Percentiles rank a stretch among this genome's conserved stretches.
Conservation (phyloP, 331 rosid genomes). For the Spiraea crenata region DNA sequence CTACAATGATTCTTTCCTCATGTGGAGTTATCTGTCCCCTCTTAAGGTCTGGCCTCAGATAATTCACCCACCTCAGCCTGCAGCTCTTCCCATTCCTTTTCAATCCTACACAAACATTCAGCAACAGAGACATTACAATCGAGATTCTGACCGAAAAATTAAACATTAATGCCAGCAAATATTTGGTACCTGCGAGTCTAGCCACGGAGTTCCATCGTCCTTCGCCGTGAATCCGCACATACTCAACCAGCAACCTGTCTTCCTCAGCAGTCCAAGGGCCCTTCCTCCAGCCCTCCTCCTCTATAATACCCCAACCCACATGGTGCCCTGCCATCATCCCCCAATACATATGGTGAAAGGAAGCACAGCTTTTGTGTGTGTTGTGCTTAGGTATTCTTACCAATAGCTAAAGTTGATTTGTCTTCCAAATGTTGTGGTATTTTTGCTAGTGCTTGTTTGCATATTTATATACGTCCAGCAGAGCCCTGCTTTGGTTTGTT, state of each 20-base stretch:
- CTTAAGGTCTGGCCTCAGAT: conserved; percentile 89
- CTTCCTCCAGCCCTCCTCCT: conserved; percentile 86
- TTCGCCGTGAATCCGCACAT: conserved; percentile 87
- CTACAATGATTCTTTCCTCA: conserved; percentile 79
- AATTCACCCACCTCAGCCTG: conserved; percentile 96
- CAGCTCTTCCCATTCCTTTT: conserved; percentile 96
- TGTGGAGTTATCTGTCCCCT: conserved; percentile 92
- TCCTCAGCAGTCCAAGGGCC: conserved; percentile 99
- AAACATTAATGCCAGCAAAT: neutral
- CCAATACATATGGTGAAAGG: conserved; percentile 41
- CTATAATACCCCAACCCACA: conserved; percentile 60
- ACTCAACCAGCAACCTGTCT: conserved; percentile 75
- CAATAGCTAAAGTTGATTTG: conserved; percentile 7
- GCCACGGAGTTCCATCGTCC: conserved; percentile 99
- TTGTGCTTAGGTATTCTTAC: conserved; percentile 4
- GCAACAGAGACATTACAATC: neutral
- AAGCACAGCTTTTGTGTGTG: neutral
- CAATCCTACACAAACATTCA: conserved; percentile 47
- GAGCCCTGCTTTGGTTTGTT: conserved; percentile 21
- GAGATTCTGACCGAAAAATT: neutral
- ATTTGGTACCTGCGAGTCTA: conserved; percentile 69
- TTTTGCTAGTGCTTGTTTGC: conserved; percentile 32
- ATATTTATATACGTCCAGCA: conserved; percentile 55
- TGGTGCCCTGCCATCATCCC: conserved; percentile 56
- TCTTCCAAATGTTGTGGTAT: conserved; percentile 41